Percentiles rank a stretch among this genome's conserved stretches.
Evolutionary conservation across 2,329 filamentous ascomycete genomes (phyloP).

Genomic region (Aspergillus niger): DNA sequence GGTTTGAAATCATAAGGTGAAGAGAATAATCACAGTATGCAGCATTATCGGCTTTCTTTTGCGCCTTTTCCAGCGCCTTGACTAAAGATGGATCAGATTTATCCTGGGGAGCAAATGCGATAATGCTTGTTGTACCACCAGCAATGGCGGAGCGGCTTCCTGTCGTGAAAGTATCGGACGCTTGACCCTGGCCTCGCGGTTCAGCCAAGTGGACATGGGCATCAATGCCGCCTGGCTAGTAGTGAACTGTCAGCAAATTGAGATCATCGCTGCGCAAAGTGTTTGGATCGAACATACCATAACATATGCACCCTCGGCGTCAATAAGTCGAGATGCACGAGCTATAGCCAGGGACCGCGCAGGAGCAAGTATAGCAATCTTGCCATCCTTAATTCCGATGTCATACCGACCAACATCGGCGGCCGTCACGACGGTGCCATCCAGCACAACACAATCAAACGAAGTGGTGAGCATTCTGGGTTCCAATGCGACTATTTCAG

Average conservation of each 20-base stretch:
- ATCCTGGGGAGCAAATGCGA: constrained; percentile 59
- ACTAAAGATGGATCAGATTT: constrained; percentile 49
- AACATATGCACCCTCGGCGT: constrained; percentile 48
- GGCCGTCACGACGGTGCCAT: constrained; percentile 49
- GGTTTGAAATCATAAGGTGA: constrained; percentile 46
- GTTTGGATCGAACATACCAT: constrained; percentile 28
- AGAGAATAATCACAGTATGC: constrained; percentile 60
- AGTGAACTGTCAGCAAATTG: not conserved
- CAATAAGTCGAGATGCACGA: constrained; percentile 38
- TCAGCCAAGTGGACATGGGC: constrained; percentile 54
- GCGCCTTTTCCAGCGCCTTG: constrained; percentile 46
- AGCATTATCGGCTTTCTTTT: constrained; percentile 47
- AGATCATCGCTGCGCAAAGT: not conserved
- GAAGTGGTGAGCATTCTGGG: not conserved
- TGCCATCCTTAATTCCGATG: constrained; percentile 48
- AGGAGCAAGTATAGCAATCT: constrained; percentile 46
- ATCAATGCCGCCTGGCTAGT: constrained; percentile 49
- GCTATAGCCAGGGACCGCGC: constrained; percentile 36
- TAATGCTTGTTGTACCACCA: constrained; percentile 53
- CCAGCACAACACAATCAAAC: constrained; percentile 45
- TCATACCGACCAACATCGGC: constrained; percentile 47
- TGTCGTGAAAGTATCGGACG: constrained; percentile 33
- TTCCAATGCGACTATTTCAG: not conserved
- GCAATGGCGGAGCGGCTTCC: constrained; percentile 59
- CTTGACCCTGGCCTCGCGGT: constrained; percentile 13